Base-by-base conservation (phyloP, 1,284 basidiomycete species). In the Naganishia cerealis region DNA sequence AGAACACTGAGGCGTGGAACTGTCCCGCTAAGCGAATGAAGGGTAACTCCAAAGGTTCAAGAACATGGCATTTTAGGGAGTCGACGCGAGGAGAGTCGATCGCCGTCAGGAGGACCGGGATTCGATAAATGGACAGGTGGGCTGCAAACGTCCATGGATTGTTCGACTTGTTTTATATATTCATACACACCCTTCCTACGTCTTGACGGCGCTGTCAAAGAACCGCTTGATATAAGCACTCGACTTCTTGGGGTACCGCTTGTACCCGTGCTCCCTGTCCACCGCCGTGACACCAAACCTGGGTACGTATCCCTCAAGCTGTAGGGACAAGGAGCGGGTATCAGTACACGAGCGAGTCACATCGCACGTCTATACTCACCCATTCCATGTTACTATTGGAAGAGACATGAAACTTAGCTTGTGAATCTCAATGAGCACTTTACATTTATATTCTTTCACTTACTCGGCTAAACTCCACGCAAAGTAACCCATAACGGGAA, bases 401-500 rank as follows among this genome's bases (percentile, higher is more conserved):
- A n/a, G n/a, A n/a, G n/a, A n/a, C n/a, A n/a, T n/a, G n/a, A n/a
- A n/a, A n/a, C n/a, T n/a, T n/a, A n/a, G n/a, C n/a, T n/a, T n/a
- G n/a, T n/a, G n/a, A n/a, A n/a, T n/a, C n/a, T n/a, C n/a, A n/a
- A n/a, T n/a, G n/a, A n/a, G n/a, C n/a, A n/a, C n/a, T n/a, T n/a
- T n/a, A n/a, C n/a, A n/a, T n/a, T n/a, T n/a, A n/a, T n/a, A n/a
- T n/a, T n/a, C n/a, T n/a, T n/a, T n/a, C n/a, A n/a, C 62, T 65
- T 21, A 65, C 62, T 67, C 66, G 13, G 66, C 66, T 18, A 67
- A 36, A 52, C 48, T 53, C 87, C 87, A 89, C 16, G 86, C 86
- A 80, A 90, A 88, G 79, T 90, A 91, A 0, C 85, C 85, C 52
- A 84, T 78, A 58, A 90, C 80, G 66, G 87, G 85, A 18, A 90